Conservation (phyloP, 129 eudicot genomes). For the Glebionis coronaria region DNA sequence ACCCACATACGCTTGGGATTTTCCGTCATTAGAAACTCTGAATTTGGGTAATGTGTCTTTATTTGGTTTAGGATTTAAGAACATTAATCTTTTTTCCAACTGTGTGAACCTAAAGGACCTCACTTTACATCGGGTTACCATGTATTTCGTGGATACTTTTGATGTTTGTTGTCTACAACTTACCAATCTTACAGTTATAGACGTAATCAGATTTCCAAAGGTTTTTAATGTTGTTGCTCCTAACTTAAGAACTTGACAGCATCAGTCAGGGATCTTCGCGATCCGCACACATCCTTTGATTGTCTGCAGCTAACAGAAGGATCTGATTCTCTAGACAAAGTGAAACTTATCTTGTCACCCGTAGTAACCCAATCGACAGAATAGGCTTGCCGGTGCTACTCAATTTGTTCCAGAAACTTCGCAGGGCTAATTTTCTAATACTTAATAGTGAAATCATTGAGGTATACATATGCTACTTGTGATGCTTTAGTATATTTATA, state of each 20-base stretch:
- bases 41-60: neutral
- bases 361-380: neutral
- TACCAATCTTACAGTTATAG: neutral
- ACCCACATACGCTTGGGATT: neutral
- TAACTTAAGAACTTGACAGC: constrained; percentile 1
- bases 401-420: neutral
- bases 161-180: neutral
- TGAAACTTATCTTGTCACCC: neutral
- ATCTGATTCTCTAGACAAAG: neutral
- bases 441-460: neutral
- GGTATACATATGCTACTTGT: neutral
- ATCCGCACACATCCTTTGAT: neutral
- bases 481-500: neutral
- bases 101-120: constrained; percentile 6
- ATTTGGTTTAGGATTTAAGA: neutral
- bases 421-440: neutral
- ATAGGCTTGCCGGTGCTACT: neutral
- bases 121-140: neutral
- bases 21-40: constrained; percentile 5
- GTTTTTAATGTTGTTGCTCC: constrained; percentile 8
- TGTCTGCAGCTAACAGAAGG: neutral
- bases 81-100: constrained; percentile 11
- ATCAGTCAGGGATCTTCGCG: neutral
- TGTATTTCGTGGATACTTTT: neutral
- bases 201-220: no score